Percentiles rank a stretch among this genome's conserved stretches.
phyloP scores from a whole-genome alignment of 352 stramenopile genomes.

The Thalassiosira livingstoniorum region DNA sequence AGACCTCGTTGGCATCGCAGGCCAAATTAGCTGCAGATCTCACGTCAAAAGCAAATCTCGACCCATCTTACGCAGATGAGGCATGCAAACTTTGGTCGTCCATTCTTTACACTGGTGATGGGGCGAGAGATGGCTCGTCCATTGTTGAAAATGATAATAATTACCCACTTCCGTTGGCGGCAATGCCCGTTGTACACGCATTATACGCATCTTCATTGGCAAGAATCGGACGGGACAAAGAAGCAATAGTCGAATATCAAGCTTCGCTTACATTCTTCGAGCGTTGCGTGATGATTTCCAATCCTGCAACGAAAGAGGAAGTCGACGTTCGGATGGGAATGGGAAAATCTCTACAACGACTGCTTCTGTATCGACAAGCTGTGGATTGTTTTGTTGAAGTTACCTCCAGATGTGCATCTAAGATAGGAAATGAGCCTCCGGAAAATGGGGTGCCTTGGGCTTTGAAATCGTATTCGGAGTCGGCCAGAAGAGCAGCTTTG shows the following conservation, averaged over 20 bases:
- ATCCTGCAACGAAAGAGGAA: conserved; percentile 29
- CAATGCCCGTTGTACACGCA: conserved; percentile 45
- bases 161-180: conserved; percentile 21
- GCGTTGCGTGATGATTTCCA: conserved; percentile 5
- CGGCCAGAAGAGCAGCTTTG: conserved; percentile 46
- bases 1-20: neutral
- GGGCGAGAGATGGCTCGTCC: neutral
- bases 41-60: conserved; percentile 38
- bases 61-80: conserved; percentile 41
- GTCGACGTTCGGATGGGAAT: conserved; percentile 53
- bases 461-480: conserved; percentile 5
- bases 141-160: neutral
- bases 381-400: conserved; percentile 41
- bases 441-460: conserved; percentile 3
- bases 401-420: conserved; percentile 17
- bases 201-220: conserved; percentile 69
- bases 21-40: conserved; percentile 11
- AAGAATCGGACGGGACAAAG: conserved; percentile 64
- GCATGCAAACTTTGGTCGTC: conserved; percentile 51
- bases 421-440: neutral
- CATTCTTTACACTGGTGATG: conserved; percentile 28
- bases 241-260: conserved; percentile 59
- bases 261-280: conserved; percentile 40
- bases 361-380: conserved; percentile 70
- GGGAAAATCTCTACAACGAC: conserved; percentile 64